Evolutionary conservation across 2,329 filamentous ascomycete species (phyloP), one percentile per base, ranked within the genome.

Genomic region (Colletotrichum kahawae): DNA sequence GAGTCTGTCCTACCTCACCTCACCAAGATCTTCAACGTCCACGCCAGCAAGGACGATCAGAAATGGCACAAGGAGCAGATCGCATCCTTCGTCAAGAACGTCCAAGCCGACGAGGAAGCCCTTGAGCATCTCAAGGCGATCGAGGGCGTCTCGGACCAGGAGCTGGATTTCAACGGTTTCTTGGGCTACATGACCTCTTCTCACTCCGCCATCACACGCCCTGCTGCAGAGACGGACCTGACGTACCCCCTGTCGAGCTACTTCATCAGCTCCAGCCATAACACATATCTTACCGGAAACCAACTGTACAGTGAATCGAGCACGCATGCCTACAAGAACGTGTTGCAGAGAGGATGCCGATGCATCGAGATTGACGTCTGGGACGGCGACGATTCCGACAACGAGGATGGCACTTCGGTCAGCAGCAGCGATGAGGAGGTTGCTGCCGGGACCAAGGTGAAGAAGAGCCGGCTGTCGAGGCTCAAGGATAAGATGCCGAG

Each of bases 291-390:
- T 27, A 91, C 95, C 2, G 96, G 96, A 29, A 94, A 96, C 81
- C 96, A 98, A 86, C 92, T 98, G 16, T 95, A 91, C 75, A 96
- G 95, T 79, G 92, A 94, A 76, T 97, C 95, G 67, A 97, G 95
- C 82, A 95, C 95, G 1, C 94, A 95, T 78, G 94, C 95, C 4
- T 98, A 98, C 87, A 95, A 95, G 78, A 93, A 93, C 66, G 95
- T 96, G 12, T 87, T 98, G 71, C 90, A 95, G 79, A 92, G 95
- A 67, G 95, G 95, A 3, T 98, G 96, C 79, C 93, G 96, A 21
- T 98, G 96, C 84, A 93, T 98, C 74, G 96, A 98, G 85, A 95
- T 98, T 75, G 96, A 98, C 81, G 97, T 97, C 79, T 98, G 96
- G 96, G 95, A 98, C 82, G 96, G 96, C 56, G 92, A 94, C 71